Percentiles rank a stretch among this genome's conserved stretches.
phyloP scores from a whole-genome alignment of 1,284 basidiomycete genomes.

The Moesziomyces antarcticus region DNA sequence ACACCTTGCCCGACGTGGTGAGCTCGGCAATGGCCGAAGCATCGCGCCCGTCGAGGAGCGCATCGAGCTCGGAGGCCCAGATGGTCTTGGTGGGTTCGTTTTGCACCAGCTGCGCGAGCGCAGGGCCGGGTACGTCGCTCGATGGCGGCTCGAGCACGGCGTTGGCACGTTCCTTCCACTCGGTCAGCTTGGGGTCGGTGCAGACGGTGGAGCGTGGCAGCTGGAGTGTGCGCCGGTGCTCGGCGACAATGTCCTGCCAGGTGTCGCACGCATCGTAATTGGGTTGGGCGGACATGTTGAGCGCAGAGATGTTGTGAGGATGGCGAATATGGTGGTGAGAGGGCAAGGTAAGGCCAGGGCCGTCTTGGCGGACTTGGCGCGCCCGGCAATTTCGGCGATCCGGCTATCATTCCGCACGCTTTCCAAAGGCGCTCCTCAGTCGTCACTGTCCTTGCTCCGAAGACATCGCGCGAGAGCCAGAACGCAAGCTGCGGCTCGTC shows the following conservation, averaged over 20 bases:
- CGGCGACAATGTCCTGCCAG: slow-evolving; percentile 27
- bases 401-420: too few relatives aligned
- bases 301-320: background rate
- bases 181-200: slow-evolving; percentile 6
- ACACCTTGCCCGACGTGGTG: slow-evolving; percentile 22
- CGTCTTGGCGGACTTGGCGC: too few relatives aligned
- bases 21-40: slow-evolving; percentile 28
- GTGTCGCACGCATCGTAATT: slow-evolving; percentile 8
- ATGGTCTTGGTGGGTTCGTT: slow-evolving; percentile 8
- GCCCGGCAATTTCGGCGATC: too few relatives aligned
- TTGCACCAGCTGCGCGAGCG: slow-evolving; percentile 13
- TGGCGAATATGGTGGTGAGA: background rate
- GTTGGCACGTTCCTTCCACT: slow-evolving; percentile 21
- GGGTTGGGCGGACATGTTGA: background rate
- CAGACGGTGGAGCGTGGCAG: slow-evolving; percentile 11
- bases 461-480: too few relatives aligned
- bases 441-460: too few relatives aligned
- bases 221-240: slow-evolving; percentile 16
- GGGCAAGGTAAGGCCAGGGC: too few relatives aligned
- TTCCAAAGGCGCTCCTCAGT: too few relatives aligned
- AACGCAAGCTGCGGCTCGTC: too few relatives aligned
- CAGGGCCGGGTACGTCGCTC: slow-evolving; percentile 21
- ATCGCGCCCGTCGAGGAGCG: slow-evolving; percentile 15
- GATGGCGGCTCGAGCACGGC: slow-evolving; percentile 5
- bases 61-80: slow-evolving; percentile 20